Evolutionary conservation across 192 early-diverging fungal genomes (phyloP).

Genomic region (Coemansia sp.): DNA sequence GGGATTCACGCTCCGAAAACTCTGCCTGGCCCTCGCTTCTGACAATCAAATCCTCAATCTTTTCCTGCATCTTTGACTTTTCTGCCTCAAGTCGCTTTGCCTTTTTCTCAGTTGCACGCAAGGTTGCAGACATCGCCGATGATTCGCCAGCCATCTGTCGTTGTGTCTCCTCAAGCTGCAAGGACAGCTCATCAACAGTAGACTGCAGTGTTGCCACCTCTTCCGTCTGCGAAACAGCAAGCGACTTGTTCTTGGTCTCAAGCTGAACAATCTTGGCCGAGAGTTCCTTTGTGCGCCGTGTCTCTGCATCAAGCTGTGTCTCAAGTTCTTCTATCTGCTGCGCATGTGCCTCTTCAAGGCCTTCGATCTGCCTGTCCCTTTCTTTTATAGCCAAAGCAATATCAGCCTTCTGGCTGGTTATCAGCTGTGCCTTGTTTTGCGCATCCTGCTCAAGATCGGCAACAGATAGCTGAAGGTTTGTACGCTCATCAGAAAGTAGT

Average conservation of each 20-base stretch:
- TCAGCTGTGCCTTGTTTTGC: constrained; percentile 1
- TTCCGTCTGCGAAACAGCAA: constrained; percentile 38
- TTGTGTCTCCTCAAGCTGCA: constrained; percentile 28
- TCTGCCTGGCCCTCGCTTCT: constrained; percentile 28
- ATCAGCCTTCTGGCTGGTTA: constrained; percentile 12
- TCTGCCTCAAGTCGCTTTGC: constrained; percentile 36
- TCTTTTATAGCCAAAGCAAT: not conserved
- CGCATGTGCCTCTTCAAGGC: constrained; percentile 15
- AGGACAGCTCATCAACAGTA: constrained; percentile 32
- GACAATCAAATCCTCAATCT: constrained; percentile 24
- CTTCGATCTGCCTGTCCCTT: constrained; percentile 10
- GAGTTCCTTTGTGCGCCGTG: constrained; percentile 22
- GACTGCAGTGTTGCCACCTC: constrained; percentile 23
- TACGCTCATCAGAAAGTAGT: constrained; percentile 25
- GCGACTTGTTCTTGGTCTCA: constrained; percentile 30
- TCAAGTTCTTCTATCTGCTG: constrained; percentile 25
- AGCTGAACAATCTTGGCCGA: constrained; percentile 21
- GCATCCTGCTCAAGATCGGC: constrained; percentile 17
- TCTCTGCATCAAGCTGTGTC: constrained; percentile 12
- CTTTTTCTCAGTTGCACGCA: constrained; percentile 26
- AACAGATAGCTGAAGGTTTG: constrained; percentile 7
- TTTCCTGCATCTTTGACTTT: constrained; percentile 16
- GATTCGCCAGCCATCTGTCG: constrained; percentile 24
- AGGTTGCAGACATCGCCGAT: not conserved
- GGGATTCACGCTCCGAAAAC: constrained; percentile 10